Base-by-base conservation (phyloP, 2,329 filamentous ascomycete species). In the Arthroderma sp. region DNA sequence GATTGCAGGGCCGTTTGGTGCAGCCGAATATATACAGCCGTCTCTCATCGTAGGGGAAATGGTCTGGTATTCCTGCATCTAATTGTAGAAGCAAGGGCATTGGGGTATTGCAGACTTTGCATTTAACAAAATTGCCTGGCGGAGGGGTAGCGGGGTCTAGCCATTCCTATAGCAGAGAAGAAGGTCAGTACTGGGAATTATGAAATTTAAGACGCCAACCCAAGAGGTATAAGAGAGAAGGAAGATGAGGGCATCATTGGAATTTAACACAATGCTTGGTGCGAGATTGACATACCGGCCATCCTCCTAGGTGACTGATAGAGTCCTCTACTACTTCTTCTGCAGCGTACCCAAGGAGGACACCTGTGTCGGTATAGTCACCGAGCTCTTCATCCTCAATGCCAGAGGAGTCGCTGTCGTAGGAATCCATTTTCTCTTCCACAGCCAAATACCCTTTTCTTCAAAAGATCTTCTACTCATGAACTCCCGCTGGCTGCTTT, bases 31-130 rank as follows among this genome's bases (percentile, higher is more conserved):
- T 72, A 58, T 95, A 96, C 11, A 98, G 61, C 49, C 89, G 78
- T 53, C 91, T 75, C 57, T 95, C 86, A 63, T 96, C 85, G 45
- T 81, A 79, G 1, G 87, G 83, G 57, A 94, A 95, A 40, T 78
- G 74, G 45, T 89, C 83, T 9, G 87, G 88, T 3, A 96, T 73
- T 60, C 95, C 87, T 55, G 79, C 88, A 63, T 98, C 86, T 29
- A 98, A 75, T 63, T 98, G 87, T 39, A 98, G 75, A 3, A 98
- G 75, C 7, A 96, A 73, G 1, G 78, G 80, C 77, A 95, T 86
- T 43, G 85, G 66, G 43, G 80, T 76, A 53, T 86, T 84, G 76
- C 91, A 98, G 52, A 84, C 75, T 64, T 84, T 86, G 70, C 91
- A 98, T 64, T 80, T 82, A 22, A 84, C 86, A 6, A 94, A 73